Base-by-base conservation (phyloP, 1,284 basidiomycete species). In the Phylloporus gajari region DNA sequence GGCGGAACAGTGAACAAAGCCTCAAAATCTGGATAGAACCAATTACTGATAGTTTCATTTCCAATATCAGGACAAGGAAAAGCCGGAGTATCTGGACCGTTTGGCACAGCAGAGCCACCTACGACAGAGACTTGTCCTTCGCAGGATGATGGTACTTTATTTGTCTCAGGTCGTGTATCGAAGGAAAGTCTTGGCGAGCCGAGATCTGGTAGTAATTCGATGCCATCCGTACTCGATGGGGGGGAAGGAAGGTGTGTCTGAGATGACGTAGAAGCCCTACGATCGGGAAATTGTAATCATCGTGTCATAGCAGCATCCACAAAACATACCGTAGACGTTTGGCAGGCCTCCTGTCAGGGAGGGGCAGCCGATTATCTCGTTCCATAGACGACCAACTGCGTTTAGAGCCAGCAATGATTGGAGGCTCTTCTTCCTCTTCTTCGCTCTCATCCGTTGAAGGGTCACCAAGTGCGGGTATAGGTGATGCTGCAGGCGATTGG, bases 321-420 rank as follows among this genome's bases (percentile, higher is more conserved):
- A 21, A 38, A 35, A 27, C 72, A 32, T 66, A 82, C 82, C 81
- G 75, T 15, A 75, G 63, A 42, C 82, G 82, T 67, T 83, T 83
- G 44, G 70, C 46, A 4, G 74, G 76, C 32, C 63, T 38, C 23
- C 17, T 38, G 3, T 9, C 30, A 32, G 46, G 2, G 2, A 63
- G 56, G 2, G 65, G 40, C 0, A 19, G 8, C 2, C 63, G 56
- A 46, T 68, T 32, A 6, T 12, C 32, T 30, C 48, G 44, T 12
- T 74, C 76, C 1, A 68, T n/a, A 13, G 68, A 76, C 23, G 70
- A 72, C 2, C 71, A 51, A 21, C 69, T 67, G 3, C 80, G 81
- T 51, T 82, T 82, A 1, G 64, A 74, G 25, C 80, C 80, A 1
- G 74, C 74, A 42, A 81, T 13, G 8, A 74, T 30, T 3, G 69